Base-by-base conservation (phyloP, 805 yeast genomes). In the Candida tammaniensis region DNA sequence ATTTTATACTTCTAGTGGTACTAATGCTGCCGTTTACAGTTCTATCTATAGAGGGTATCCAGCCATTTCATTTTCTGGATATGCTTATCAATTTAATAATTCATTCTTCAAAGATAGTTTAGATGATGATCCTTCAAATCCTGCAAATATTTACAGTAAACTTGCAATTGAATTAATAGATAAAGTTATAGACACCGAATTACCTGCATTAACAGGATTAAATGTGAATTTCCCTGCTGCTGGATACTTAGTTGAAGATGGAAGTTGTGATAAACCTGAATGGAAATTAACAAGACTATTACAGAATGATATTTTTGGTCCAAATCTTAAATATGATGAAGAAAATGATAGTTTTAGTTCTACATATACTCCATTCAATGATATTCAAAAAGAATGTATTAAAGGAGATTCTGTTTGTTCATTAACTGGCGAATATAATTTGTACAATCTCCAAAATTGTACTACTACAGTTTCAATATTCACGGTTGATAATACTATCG, bases 161-260 rank as follows among this genome's bases (percentile, higher is more conserved):
- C 54, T 57, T 44, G 57, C 71, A 12, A 63, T 62, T 17, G 61
- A 68, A 28, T 47, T 73, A 14, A 66, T 70, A 20, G 47, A 62
- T 36, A 41, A 54, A 7, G 35, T 73, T 17, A 64, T 71, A 35
- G 54, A 53, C 10, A 55, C 55, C 39, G 44, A 41, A 17, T 54
- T 73, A 37, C 78, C 78, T 28, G 33, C 52, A 28, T 60, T 64
- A 26, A 56, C 56, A 27, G 76, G 75, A 42, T 36, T 72, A 35
- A 71, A 68, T 48, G 76, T 73, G 38, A 73, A 73, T 53, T 61
- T 64, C 52, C 78, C 79, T 31, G 33, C 35, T 10, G 78, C 71
- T 12, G 70, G 71, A n/a, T 45, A 47, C 42, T 50, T 48, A 31
- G 40, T 46, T 15, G 34, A 39, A n/a, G 70, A 69, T 39, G 43